A percentile compares a stretch with the other conserved stretches of the same genome.
Conservation (phyloP, 1,284 basidiomycete species). For the Cryptococcus sp. region DNA sequence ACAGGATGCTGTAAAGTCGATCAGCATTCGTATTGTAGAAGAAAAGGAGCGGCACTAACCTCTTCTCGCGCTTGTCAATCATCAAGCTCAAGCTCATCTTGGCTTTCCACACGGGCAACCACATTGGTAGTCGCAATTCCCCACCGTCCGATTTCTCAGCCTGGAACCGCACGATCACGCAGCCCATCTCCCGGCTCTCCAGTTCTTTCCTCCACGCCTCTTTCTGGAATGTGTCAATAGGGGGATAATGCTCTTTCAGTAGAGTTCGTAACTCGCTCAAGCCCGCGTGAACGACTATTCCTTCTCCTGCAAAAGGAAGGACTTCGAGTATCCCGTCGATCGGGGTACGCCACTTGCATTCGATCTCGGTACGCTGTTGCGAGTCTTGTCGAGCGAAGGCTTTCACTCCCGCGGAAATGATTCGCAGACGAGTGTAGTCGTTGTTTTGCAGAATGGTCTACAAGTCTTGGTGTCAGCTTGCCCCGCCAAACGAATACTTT, state of each 20-base stretch:
- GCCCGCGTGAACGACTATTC: conserved; percentile 65
- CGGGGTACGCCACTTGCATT: conserved; percentile 66
- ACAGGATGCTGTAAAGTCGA: conserved; percentile 38
- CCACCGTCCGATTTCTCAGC: conserved; percentile 60
- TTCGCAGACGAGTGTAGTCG: conserved; percentile 78
- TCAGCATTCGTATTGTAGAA: neutral
- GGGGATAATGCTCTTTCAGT: conserved; percentile 74
- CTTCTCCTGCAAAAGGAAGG: conserved; percentile 71
- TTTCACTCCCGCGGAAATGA: conserved; percentile 90
- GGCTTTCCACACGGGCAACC: conserved; percentile 89
- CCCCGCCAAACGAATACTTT: neutral
- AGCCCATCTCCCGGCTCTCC: conserved; percentile 57
- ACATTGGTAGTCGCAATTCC: conserved; percentile 67
- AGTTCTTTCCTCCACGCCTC: conserved; percentile 28
- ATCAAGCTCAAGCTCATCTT: conserved; percentile 80
- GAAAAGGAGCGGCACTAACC: conserved; percentile 56
- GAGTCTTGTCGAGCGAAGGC: conserved; percentile 62
- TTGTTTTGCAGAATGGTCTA: conserved; percentile 73
- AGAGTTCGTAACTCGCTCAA: conserved; percentile 66
- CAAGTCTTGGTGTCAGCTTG: neutral
- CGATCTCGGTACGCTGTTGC: conserved; percentile 51
- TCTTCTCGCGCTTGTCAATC: conserved; percentile 93
- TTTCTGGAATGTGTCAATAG: conserved; percentile 68
- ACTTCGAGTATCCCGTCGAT: conserved; percentile 83
- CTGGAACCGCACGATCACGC: conserved; percentile 69